phyloP scores from a whole-genome alignment of 2,329 filamentous ascomycete species.

The Calycina marina region DNA sequence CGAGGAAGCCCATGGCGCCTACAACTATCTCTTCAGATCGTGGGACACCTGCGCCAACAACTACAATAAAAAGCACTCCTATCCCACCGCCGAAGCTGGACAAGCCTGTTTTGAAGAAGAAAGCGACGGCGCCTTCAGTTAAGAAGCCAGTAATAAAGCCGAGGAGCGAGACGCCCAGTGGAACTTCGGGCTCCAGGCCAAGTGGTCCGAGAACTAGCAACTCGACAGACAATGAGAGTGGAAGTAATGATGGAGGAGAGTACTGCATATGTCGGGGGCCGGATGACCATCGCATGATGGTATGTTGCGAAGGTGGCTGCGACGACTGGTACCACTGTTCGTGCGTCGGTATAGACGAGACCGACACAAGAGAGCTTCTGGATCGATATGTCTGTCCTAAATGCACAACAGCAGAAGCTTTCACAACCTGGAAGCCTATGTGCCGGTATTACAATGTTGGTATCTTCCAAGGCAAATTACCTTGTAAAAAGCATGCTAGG shows the following conservation, averaged over 20 bases:
- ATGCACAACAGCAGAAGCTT: constrained; percentile 12
- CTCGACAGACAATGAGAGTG: constrained; percentile 11
- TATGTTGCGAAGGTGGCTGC: constrained; percentile 21
- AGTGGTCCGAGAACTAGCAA: constrained; percentile 6
- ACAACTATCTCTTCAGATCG: constrained; percentile 17
- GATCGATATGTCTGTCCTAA: constrained; percentile 21
- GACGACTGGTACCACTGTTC: constrained; percentile 23
- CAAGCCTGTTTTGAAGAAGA: constrained; percentile 15
- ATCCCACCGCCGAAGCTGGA: constrained; percentile 10
- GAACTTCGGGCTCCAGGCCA: not conserved
- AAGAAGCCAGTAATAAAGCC: constrained; percentile 12
- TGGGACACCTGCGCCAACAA: constrained; percentile 13
- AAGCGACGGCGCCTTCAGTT: constrained; percentile 13
- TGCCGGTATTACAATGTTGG: constrained; percentile 17
- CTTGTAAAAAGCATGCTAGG: constrained; percentile 18
- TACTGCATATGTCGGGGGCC: constrained; percentile 22
- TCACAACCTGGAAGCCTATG: constrained; percentile 21
- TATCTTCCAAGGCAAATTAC: constrained; percentile 4
- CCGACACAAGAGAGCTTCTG: constrained; percentile 19
- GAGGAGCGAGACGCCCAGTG: not conserved
- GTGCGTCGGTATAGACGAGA: constrained; percentile 18
- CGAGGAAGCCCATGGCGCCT: constrained; percentile 13
- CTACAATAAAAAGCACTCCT: constrained; percentile 12
- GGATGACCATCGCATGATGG: constrained; percentile 23
- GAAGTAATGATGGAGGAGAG: constrained; percentile 20